Base-by-base conservation (phyloP, 768 basidiomycete species). In the Podaxis sp. region DNA sequence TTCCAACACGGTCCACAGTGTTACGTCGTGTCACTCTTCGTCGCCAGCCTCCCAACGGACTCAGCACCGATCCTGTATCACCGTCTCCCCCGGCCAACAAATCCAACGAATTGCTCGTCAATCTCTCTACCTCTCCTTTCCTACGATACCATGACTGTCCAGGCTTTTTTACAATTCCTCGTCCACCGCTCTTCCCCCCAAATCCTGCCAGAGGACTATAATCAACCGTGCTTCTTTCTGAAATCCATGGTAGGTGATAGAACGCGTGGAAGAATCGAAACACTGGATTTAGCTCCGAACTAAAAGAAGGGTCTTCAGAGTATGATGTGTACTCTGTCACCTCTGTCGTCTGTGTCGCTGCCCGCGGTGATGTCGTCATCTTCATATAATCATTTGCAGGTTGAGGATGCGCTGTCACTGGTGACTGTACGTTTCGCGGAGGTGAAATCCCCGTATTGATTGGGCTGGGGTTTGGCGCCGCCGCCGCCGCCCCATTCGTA, bases 181-280 rank as follows among this genome's bases (percentile, higher is more conserved):
- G 26, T 26, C 61, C 61, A 15, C 61, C 61, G 22, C 28, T 36
- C 44, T 62, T 62, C 0, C 33, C 53, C 1, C 61, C 61, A 55
- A 62, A 62, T 8, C 61, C 61, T 7, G 44, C 42, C 42, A 62
- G 19, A 28, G 61, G 61, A 48, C 61, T 62, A 24, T 62, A 62
- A 22, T 62, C 61, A 8, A 62, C 61, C 6, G 61, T 62, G 22
- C 42, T 55, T 24, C 61, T 46, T 8, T 62, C 61, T 11, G 53
- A 55, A 22, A 56, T 48, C 61, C 61, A 62, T 19, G 61, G 61
- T 36, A 62, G 30, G 17, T 46, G 61, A 38, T 55, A 62, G 30
- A 62, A 62, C n/a, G 12, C n/a, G 15, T 55, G 44, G 46, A 62
- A 49, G 24, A 54, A 62, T n/a, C 54, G 61, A 38, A 55, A 62